Evolutionary conservation across 306 rosid species (phyloP).

Genomic region (Prunus mongolica): DNA sequence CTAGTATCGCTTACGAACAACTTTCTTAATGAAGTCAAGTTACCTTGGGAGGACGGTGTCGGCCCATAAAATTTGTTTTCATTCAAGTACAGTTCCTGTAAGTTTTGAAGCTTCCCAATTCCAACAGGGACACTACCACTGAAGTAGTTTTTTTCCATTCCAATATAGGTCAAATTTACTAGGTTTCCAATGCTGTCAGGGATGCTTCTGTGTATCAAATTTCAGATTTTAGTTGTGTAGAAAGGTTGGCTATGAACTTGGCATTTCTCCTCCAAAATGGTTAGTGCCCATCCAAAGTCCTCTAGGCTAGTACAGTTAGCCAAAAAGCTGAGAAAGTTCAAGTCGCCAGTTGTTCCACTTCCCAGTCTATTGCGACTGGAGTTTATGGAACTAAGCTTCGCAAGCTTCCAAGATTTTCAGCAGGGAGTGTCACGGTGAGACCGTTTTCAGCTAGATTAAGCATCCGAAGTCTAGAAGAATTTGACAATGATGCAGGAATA

Average conservation of each 20-base stretch:
- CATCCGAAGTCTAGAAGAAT: constrained; percentile 31
- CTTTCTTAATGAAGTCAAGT: constrained; percentile 18
- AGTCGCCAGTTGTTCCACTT: constrained; percentile 13
- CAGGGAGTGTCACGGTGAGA: constrained; percentile 38
- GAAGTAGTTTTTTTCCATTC: not conserved
- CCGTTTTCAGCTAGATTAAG: constrained; percentile 8
- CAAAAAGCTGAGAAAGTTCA: constrained; percentile 5
- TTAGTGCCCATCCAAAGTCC: constrained; percentile 1
- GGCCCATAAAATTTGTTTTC: constrained; percentile 15
- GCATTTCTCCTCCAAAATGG: constrained; percentile 31
- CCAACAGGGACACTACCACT: not conserved
- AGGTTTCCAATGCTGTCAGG: constrained; percentile 26
- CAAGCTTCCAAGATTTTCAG: constrained; percentile 34
- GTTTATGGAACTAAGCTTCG: constrained; percentile 16
- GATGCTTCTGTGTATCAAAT: constrained; percentile 20
- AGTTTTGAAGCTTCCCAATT: constrained; percentile 27
- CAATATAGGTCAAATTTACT: constrained; percentile 13
- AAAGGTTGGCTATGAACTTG: constrained; percentile 28
- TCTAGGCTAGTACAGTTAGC: constrained; percentile 29
- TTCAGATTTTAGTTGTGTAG: not conserved
- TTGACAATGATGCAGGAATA: constrained; percentile 42
- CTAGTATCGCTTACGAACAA: constrained; percentile 14
- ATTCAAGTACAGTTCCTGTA: not conserved
- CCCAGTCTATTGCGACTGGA: constrained; percentile 28
- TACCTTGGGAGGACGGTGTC: constrained; percentile 29